phyloP scores from a whole-genome alignment of 2,329 filamentous ascomycete genomes.

The Aspergillus sp. region DNA sequence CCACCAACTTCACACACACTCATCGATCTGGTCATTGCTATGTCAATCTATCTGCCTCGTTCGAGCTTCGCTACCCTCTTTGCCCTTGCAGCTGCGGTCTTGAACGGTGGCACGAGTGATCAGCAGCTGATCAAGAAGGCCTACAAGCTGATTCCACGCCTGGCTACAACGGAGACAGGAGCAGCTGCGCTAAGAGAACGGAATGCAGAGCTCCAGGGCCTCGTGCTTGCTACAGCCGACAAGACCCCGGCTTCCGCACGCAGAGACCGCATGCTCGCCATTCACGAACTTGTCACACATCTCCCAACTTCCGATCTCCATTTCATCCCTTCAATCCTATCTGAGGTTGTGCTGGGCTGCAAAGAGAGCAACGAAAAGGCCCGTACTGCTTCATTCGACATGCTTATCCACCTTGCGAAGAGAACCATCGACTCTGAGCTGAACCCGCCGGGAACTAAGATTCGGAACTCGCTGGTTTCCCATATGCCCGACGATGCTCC shows the following conservation, averaged over 20 bases:
- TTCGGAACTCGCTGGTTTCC: slow-evolving; percentile 82
- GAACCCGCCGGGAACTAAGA: slow-evolving; percentile 62
- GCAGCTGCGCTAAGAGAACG: slow-evolving; percentile 73
- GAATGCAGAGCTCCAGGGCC: slow-evolving; percentile 73
- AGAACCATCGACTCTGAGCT: slow-evolving; percentile 68
- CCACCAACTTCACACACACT: slow-evolving; percentile 91
- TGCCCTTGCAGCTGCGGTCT: slow-evolving; percentile 77
- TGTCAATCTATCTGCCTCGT: slow-evolving; percentile 87
- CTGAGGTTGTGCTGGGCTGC: slow-evolving; percentile 92
- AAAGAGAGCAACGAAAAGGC: slow-evolving; percentile 98
- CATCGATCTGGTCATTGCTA: slow-evolving; percentile 95
- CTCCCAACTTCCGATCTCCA: slow-evolving; percentile 77
- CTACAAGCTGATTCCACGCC: slow-evolving; percentile 92
- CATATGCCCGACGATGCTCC: slow-evolving; percentile 83
- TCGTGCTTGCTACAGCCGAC: slow-evolving; percentile 76
- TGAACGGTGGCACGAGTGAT: slow-evolving; percentile 67
- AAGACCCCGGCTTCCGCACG: slow-evolving; percentile 85
- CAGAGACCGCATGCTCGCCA: slow-evolving; percentile 79
- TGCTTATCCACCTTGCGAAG: slow-evolving; percentile 84
- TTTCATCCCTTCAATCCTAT: slow-evolving; percentile 88
- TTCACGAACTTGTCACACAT: slow-evolving; percentile 75
- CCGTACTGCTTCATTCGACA: slow-evolving; percentile 81
- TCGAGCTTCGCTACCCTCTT: slow-evolving; percentile 84
- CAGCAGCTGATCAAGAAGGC: slow-evolving; percentile 98
- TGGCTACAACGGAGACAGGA: slow-evolving; percentile 78